phyloP scores from a whole-genome alignment of 352 stramenopile species.

The Globisporangium nodosum region DNA sequence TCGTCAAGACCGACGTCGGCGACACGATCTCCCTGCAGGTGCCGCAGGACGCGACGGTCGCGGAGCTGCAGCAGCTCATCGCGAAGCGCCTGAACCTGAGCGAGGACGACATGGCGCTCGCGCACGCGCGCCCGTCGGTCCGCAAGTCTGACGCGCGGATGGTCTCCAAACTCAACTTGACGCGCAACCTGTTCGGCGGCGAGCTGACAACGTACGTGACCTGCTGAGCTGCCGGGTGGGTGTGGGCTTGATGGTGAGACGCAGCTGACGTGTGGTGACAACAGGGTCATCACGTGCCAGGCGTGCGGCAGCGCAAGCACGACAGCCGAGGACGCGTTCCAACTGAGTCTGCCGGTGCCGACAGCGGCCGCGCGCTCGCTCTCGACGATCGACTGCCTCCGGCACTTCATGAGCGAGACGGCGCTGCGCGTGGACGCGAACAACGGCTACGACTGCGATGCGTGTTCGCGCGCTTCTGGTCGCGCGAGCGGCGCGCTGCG shows the following conservation, averaged over 20 bases:
- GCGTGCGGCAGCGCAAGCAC: constrained; percentile 43
- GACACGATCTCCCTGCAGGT: constrained; percentile 60
- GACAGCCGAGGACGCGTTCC: constrained; percentile 55
- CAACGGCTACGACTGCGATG: constrained; percentile 71
- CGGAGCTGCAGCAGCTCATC: constrained; percentile 48
- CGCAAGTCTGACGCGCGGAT: constrained; percentile 16
- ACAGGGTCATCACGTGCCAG: constrained; percentile 37
- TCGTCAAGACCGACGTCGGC: constrained; percentile 56
- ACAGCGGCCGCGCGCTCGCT: constrained; percentile 10
- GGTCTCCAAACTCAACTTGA: constrained; percentile 55
- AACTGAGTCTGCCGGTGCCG: constrained; percentile 54
- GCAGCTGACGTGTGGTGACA: not conserved
- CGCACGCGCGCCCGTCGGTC: constrained; percentile 15
- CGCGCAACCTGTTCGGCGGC: constrained; percentile 50
- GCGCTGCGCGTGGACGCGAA: constrained; percentile 38
- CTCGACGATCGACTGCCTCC: constrained; percentile 37
- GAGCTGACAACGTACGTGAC: constrained; percentile 42
- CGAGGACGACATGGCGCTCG: constrained; percentile 50
- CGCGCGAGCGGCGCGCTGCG: constrained; percentile 27
- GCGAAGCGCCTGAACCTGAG: constrained; percentile 49
- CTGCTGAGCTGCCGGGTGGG: no score
- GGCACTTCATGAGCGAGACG: constrained; percentile 44
- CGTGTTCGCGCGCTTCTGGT: constrained; percentile 30
- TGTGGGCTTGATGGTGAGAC: not conserved
- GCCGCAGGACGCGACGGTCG: constrained; percentile 31